These are phyloP conservation scores for Irpex sp. DNA, from an alignment of 1,284 basidiomycete genomes.

Conservation along the genomic window DNA sequence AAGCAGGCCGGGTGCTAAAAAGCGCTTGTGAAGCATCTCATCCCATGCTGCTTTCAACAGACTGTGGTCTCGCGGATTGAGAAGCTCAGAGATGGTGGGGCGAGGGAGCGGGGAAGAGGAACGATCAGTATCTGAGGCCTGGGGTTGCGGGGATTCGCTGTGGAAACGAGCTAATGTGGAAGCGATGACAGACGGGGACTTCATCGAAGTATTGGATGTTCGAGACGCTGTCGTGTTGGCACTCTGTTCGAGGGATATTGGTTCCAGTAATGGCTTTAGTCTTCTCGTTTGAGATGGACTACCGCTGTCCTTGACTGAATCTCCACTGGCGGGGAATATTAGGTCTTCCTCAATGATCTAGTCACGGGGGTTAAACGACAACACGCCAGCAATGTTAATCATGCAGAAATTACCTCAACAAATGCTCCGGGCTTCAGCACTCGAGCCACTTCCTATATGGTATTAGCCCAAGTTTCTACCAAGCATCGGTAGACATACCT, in stretches of 20 bases:
- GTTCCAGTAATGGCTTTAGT: neutral
- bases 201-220: neutral
- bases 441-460: constrained; percentile 53
- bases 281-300: neutral
- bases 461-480: neutral
- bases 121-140: neutral
- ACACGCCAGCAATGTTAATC: neutral
- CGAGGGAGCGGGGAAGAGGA: neutral
- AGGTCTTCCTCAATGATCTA: constrained; percentile 70
- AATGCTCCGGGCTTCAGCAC: constrained; percentile 41
- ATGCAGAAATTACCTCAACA: constrained; percentile 46
- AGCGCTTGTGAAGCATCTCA: constrained; percentile 55
- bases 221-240: neutral
- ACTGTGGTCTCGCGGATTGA: constrained; percentile 56
- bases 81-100: constrained; percentile 10
- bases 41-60: constrained; percentile 60
- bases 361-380: neutral
- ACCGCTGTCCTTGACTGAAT: constrained; percentile 20
- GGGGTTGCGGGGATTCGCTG: neutral
- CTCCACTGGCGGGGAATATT: constrained; percentile 54
- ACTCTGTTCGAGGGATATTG: neutral
- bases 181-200: neutral
- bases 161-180: neutral
- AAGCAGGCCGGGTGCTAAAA: constrained; percentile 48
- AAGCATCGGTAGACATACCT: constrained; percentile 18